Conservation (phyloP, 75 land plant genomes). For the Cupressus sempervirens region DNA sequence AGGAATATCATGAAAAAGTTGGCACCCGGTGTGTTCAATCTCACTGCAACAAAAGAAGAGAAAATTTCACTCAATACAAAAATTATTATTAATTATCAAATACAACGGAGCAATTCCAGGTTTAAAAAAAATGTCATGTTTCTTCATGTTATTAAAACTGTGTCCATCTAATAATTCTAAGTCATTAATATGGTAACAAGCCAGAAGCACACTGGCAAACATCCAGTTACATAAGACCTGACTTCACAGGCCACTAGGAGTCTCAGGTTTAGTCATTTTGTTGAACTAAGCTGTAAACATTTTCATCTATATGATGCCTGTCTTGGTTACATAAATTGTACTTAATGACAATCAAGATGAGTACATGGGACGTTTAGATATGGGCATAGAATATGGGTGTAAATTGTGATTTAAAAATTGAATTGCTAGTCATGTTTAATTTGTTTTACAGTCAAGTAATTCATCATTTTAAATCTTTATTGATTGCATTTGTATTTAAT, state of each 20-base stretch:
- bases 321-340: neutral
- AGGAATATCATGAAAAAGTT: slow-evolving; percentile 74
- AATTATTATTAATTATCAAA: neutral
- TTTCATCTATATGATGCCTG: neutral
- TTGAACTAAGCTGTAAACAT: neutral
- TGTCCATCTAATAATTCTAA: neutral
- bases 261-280: neutral
- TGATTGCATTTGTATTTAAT: neutral
- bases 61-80: neutral
- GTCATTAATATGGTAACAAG: neutral
- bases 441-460: neutral
- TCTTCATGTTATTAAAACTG: neutral
- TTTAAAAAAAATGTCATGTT: neutral
- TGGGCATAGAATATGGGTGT: neutral
- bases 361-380: neutral
- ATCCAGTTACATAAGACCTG: neutral
- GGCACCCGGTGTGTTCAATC: slow-evolving; percentile 73
- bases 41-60: slow-evolving; percentile 48
- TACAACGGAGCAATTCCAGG: neutral
- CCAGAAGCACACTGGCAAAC: neutral
- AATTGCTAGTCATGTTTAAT: neutral
- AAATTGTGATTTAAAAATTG: neutral
- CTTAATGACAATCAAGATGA: neutral
- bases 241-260: neutral
- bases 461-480: no score